Percentiles rank a stretch among this genome's conserved stretches.
Evolutionary conservation across 495 filamentous ascomycete species (phyloP).

Genomic region (Parathielavia appendiculata): DNA sequence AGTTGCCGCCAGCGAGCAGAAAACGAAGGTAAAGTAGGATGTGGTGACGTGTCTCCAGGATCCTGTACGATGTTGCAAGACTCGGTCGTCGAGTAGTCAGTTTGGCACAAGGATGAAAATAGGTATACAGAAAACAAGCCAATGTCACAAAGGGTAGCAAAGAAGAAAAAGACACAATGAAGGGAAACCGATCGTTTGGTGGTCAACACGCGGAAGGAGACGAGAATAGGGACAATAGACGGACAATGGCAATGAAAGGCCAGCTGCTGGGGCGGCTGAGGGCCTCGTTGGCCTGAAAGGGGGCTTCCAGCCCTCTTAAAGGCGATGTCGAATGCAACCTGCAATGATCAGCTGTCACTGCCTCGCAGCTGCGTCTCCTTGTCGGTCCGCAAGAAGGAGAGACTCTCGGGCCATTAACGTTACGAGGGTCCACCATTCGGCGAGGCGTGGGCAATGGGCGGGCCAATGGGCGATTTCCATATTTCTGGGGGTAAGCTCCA

Average conservation of each 20-base stretch:
- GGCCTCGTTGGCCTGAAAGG: conserved; percentile 1
- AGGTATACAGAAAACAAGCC: conserved; percentile 2
- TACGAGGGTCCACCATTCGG: too few relatives aligned
- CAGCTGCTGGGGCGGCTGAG: conserved; percentile 1
- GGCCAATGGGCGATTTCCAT: conserved; percentile 8
- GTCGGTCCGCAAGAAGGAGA: background rate
- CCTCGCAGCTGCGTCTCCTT: too few relatives aligned
- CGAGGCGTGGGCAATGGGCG: background rate
- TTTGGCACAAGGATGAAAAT: background rate
- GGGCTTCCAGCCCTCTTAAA: conserved; percentile 8
- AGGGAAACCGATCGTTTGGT: conserved; percentile 14
- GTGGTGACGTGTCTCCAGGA: conserved; percentile 7
- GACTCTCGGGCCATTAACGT: too few relatives aligned
- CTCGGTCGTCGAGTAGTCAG: too few relatives aligned
- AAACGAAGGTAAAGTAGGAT: conserved; percentile 8
- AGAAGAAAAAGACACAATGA: background rate
- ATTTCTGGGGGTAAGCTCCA: background rate
- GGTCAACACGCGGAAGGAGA: conserved; percentile 15
- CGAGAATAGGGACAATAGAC: conserved; percentile 10
- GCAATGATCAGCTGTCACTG: conserved; percentile 6
- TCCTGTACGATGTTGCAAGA: too few relatives aligned
- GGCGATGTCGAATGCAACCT: background rate
- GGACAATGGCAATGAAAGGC: conserved; percentile 14
- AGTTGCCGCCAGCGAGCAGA: conserved; percentile 30
- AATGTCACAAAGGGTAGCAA: background rate